Conservation (phyloP, 2,329 filamentous ascomycete genomes). For the Zymoseptoria pseudotritici region DNA sequence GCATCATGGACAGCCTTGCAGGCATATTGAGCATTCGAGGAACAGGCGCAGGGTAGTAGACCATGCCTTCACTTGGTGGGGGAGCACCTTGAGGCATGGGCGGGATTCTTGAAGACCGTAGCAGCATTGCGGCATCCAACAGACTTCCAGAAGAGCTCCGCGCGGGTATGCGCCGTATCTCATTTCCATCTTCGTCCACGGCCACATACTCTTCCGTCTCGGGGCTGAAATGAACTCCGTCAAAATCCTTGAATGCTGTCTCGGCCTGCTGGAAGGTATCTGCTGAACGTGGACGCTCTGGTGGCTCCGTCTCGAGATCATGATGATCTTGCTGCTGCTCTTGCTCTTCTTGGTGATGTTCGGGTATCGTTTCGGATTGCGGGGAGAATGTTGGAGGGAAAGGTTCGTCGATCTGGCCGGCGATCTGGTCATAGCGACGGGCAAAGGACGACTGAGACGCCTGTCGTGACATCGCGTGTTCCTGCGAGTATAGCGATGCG, state of each 20-base stretch:
- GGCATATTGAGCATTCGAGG: conserved; percentile 90
- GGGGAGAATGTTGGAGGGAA: conserved; percentile 21
- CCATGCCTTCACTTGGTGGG: conserved; percentile 68
- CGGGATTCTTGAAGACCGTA: conserved; percentile 7
- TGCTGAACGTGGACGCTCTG: conserved; percentile 45
- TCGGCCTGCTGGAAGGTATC: conserved; percentile 60
- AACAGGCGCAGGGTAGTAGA: conserved; percentile 92
- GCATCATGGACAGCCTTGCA: conserved; percentile 71
- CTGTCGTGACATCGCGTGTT: conserved; percentile 2
- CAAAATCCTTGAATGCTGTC: conserved; percentile 69
- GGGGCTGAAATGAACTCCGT: conserved; percentile 67
- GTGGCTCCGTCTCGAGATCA: conserved; percentile 8
- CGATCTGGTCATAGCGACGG: conserved; percentile 25
- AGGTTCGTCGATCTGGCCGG: conserved; percentile 24
- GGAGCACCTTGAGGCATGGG: conserved; percentile 37
- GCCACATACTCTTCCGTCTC: conserved; percentile 35
- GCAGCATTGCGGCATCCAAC: conserved; percentile 23
- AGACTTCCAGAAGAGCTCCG: conserved; percentile 24
- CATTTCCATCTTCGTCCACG: conserved; percentile 27
- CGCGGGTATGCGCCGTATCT: conserved; percentile 26
- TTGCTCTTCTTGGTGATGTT: conserved; percentile 4
- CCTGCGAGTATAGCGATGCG: conserved; percentile 12
- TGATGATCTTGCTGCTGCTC: conserved; percentile 7
- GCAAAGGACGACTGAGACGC: conserved; percentile 23
- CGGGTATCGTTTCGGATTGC: conserved; percentile 1